phyloP scores from a whole-genome alignment of 2,329 filamentous ascomycete species.

The Ceratocystis destructans region DNA sequence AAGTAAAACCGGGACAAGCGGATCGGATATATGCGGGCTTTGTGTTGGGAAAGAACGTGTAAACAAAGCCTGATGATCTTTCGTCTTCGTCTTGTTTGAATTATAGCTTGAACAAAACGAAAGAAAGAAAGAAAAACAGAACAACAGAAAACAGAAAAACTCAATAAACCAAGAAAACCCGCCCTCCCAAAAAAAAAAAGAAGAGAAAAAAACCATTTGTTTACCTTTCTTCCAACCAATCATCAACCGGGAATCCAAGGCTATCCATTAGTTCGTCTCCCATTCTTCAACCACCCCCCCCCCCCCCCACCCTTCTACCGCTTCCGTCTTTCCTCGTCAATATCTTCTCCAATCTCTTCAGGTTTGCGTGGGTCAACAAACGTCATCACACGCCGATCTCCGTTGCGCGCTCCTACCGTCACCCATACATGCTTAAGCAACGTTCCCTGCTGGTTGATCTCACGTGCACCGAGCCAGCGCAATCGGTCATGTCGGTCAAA shows the following conservation, averaged over 20 bases:
- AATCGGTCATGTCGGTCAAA: conserved; percentile 42
- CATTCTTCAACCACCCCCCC: neutral
- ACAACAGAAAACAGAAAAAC: neutral
- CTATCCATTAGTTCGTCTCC: neutral
- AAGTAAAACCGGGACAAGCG: neutral
- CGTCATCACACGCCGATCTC: conserved; percentile 42
- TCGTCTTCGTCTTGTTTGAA: neutral
- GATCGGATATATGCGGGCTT: too few relatives aligned
- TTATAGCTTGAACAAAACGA: conserved; percentile 4
- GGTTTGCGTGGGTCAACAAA: conserved; percentile 43
- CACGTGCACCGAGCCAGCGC: conserved; percentile 45
- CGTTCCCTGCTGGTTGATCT: conserved; percentile 30
- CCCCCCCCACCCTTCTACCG: neutral
- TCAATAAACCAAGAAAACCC: neutral
- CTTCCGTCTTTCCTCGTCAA: conserved; percentile 30
- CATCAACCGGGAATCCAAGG: neutral
- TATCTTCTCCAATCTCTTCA: conserved; percentile 39
- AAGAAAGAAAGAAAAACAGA: neutral
- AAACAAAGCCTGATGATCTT: neutral
- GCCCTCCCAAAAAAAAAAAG: neutral
- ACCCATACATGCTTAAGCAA: conserved; percentile 55
- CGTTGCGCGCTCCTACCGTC: conserved; percentile 49
- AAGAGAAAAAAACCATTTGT: neutral
- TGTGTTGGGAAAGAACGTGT: conserved; percentile 8
- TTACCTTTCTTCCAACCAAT: neutral